Conservation (phyloP, 768 basidiomycete species). For the Suillus fuscotomentosus region DNA sequence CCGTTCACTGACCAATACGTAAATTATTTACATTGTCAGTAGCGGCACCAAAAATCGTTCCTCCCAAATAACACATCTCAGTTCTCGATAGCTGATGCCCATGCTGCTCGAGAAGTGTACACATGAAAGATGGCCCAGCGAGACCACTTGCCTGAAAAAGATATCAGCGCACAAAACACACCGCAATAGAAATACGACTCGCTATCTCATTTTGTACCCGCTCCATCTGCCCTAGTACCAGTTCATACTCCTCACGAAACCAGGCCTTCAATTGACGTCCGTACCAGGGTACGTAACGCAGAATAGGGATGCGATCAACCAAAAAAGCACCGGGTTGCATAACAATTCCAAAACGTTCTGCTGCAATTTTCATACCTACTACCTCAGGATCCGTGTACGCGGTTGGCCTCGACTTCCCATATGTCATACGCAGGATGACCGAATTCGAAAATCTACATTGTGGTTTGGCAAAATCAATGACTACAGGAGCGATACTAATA, state of each 20-base stretch:
- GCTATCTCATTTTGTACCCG: slow-evolving; percentile 41
- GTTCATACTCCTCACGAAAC: slow-evolving; percentile 46
- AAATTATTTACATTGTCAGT: slow-evolving; percentile 40
- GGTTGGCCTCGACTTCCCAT: slow-evolving; percentile 51
- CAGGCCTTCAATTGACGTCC: slow-evolving; percentile 48
- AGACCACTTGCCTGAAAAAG: slow-evolving; percentile 6
- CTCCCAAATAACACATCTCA: slow-evolving; percentile 54
- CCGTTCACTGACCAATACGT: too few relatives aligned
- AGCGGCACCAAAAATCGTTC: slow-evolving; percentile 59
- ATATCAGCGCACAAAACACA: neutral
- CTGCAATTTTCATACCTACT: slow-evolving; percentile 16
- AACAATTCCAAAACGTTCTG: slow-evolving; percentile 21
- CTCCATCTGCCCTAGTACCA: slow-evolving; percentile 47
- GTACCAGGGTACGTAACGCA: slow-evolving; percentile 53
- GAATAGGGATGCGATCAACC: slow-evolving; percentile 28
- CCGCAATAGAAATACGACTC: neutral
- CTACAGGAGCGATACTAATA: neutral
- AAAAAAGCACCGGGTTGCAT: slow-evolving; percentile 26
- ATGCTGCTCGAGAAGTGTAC: slow-evolving; percentile 47
- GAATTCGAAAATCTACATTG: slow-evolving; percentile 44
- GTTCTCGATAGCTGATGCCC: slow-evolving; percentile 47
- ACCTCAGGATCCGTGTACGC: slow-evolving; percentile 23
- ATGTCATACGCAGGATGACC: slow-evolving; percentile 45
- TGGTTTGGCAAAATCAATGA: neutral
- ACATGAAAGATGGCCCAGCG: slow-evolving; percentile 38